These are phyloP conservation scores for Phytophthora melonis DNA, from an alignment of 352 stramenopile species.

Conservation along the genomic window DNA sequence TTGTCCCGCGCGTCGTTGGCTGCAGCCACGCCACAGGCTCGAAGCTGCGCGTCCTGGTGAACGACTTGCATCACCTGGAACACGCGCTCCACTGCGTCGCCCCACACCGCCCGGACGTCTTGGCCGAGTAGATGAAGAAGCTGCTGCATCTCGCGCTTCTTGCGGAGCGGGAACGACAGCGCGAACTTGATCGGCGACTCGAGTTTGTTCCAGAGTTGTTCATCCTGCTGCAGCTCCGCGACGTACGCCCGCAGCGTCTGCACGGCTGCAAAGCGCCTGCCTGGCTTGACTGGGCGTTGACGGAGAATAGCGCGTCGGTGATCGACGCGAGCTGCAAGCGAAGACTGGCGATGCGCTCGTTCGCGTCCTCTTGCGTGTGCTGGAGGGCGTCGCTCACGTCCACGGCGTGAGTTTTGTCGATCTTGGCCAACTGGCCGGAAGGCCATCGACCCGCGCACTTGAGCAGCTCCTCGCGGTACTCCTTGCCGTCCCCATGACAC, in stretches of 20 bases:
- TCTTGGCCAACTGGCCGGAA: conserved; percentile 23
- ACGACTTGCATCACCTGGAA: conserved; percentile 36
- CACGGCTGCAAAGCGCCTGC: conserved; percentile 34
- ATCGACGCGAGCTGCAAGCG: conserved; percentile 40
- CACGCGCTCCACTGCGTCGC: conserved; percentile 37
- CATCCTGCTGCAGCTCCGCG: conserved; percentile 32
- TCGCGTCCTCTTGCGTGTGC: conserved; percentile 17
- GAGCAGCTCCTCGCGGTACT: conserved; percentile 42
- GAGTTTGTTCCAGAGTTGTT: conserved; percentile 34
- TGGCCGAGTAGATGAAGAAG: conserved; percentile 35
- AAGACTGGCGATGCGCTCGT: conserved; percentile 21
- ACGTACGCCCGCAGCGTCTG: conserved; percentile 34
- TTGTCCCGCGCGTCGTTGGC: conserved; percentile 13
- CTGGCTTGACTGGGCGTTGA: conserved; percentile 37
- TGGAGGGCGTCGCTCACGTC: neutral
- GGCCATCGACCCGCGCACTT: conserved; percentile 44
- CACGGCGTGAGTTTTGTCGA: conserved; percentile 30
- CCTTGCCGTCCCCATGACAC: conserved; percentile 18
- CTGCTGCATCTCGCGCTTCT: conserved; percentile 46
- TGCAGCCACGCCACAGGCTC: neutral
- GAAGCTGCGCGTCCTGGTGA: conserved; percentile 7
- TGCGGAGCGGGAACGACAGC: conserved; percentile 40
- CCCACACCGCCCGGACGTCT: conserved; percentile 38
- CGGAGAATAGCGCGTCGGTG: conserved; percentile 38
- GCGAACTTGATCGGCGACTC: conserved; percentile 40